Base-by-base conservation (phyloP, 2,329 filamentous ascomycete species). In the Monilinia polystroma region DNA sequence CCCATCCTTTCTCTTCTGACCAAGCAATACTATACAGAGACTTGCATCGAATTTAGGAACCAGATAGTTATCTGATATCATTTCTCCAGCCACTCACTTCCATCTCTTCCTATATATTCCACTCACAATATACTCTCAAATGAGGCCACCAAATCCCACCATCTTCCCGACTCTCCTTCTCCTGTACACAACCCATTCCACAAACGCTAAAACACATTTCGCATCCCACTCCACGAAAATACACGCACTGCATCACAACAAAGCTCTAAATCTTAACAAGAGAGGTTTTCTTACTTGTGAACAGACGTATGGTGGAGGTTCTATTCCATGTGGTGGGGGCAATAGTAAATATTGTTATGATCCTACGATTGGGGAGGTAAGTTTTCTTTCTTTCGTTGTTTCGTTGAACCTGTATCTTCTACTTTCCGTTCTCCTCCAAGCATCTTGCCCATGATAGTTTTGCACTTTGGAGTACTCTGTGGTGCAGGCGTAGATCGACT, bases 291-390 rank as follows among this genome's bases (percentile, higher is more conserved):
- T 70, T n/a, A 66, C 68, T 32, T 72, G 70, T 45, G 53, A 64
- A 4, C 43, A 72, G 49, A 70, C 68, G 1, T 72, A 69, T 12
- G 70, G 71, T 10, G 62, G 52, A 12, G 70, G 69, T 4, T 70
- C 68, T 0, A 52, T 70, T 3, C 65, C 57, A 0, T 72, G 68
- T 56, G 71, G 69, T 26, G 47, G 63, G 14, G 20, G 3, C 4
- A 53, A 60, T 14, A 71, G 68, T 52, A 41, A 47, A 49, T 72
- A 57, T 52, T 72, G 70, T 47, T 73, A 72, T 63, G 63, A 72
- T 70, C 72, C 71, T n/a, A 67, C 65, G 3, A 20, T 69, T 7
- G 70, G 69, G 47, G 70, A 73, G 45, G 70, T 70, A 58, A 12
- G 56, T 56, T 53, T 18, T 23, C 6, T 51, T 23, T 51, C 7